These are phyloP conservation scores for Mucor circinelloides DNA, from an alignment of 371 early-diverging fungal species.

Conservation along the genomic window DNA sequence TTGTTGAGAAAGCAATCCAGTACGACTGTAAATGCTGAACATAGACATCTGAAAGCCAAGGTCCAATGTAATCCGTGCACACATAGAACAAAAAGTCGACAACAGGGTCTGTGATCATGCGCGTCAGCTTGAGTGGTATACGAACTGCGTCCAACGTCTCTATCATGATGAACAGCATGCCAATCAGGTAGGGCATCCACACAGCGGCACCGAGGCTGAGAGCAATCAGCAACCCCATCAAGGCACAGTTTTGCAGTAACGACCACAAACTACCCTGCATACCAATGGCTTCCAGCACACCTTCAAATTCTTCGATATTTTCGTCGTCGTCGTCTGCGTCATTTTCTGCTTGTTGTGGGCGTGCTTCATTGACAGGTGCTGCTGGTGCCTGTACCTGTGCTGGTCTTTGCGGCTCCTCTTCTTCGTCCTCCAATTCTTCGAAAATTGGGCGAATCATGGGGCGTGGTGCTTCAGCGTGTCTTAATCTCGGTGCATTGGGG, in stretches of 20 bases:
- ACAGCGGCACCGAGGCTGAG: slow-evolving; percentile 70
- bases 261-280: slow-evolving; percentile 81
- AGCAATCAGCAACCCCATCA: slow-evolving; percentile 76
- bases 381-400: background rate
- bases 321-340: slow-evolving; percentile 49
- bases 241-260: slow-evolving; percentile 76
- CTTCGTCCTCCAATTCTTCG: slow-evolving; percentile 18
- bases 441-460: slow-evolving; percentile 5
- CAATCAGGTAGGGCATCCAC: slow-evolving; percentile 78
- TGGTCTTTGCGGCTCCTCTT: background rate
- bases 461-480: slow-evolving; percentile 20
- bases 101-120: slow-evolving; percentile 56
- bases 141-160: slow-evolving; percentile 31
- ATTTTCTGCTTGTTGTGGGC: slow-evolving; percentile 5
- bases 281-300: slow-evolving; percentile 87
- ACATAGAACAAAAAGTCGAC: slow-evolving; percentile 55
- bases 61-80: slow-evolving; percentile 8
- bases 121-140: slow-evolving; percentile 51
- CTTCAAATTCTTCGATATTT: slow-evolving; percentile 74
- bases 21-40: background rate
- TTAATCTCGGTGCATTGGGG: slow-evolving; percentile 18
- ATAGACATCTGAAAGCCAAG: background rate
- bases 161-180: slow-evolving; percentile 51
- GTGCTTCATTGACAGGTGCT: background rate
- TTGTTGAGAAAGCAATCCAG: background rate